Base-by-base conservation (phyloP, 352 stramenopile genomes). In the Pythium dissimile region DNA sequence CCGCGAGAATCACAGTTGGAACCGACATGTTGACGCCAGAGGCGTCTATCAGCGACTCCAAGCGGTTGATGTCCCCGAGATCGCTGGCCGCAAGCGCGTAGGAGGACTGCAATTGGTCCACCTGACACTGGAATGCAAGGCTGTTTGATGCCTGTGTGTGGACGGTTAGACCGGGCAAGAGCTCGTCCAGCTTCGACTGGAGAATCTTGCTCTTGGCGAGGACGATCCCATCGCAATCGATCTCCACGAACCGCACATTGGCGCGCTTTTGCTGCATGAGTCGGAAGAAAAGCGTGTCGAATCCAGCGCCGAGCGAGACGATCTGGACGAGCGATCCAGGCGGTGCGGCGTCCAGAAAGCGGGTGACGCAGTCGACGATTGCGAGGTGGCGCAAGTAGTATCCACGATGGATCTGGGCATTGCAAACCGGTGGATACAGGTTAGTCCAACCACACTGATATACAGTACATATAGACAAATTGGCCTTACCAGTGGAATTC, bases 211-310 rank as follows among this genome's bases (percentile, higher is more conserved):
- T 63, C 66, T 92, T 92, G 15, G 72, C 67, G 18, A 38, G 15
- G 21, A 75, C 71, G 47, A 92, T 89, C 20, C 56, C 62, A 3
- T 73, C 60, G 54, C 77, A 89, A 63, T 92, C 81, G 30, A 89
- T 69, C 55, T 92, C 81, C 6, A 70, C 61, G 31, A 88, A 82
- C 3, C 42, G 32, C 16, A 86, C 1, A 8, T 62, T 56, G 1
- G 26, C n/a, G 15, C 54, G 21, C 5, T 61, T 52, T 12, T 77
- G 52, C 38, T 74, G 50, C 16, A 75, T 39, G 10, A 92, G 45
- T 35, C 79, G 77, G 64, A 89, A 92, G 60, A 83, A 87, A 5
- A 89, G 66, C 35, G 79, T 89, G 67, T 92, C 81, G 47, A 88
- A 92, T 10, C 81, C 80, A 18, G 78, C 76, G 26, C 80, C 80